These are phyloP conservation scores for Thalassiosira livingstoniorum DNA, from an alignment of 352 stramenopile species.

Conservation along the genomic window DNA sequence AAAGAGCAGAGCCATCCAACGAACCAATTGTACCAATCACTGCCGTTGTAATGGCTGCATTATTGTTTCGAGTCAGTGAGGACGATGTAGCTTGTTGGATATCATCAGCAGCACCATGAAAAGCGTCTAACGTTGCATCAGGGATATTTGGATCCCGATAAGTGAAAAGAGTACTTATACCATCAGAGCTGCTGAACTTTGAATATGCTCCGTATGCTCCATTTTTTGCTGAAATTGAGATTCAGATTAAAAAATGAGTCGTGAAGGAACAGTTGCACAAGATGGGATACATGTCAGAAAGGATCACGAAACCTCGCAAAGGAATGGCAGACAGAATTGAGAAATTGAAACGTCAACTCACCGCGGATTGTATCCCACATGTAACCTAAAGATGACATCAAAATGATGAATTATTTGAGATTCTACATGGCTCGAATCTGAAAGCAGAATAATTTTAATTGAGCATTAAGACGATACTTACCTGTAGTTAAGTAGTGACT, in stretches of 20 bases:
- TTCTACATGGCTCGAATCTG: neutral
- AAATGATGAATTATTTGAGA: conserved; percentile 32
- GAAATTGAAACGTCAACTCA: no score
- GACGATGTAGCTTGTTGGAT: conserved; percentile 50
- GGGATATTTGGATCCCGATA: conserved; percentile 85
- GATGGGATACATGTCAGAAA: no score
- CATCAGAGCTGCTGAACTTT: conserved; percentile 72
- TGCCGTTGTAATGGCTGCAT: conserved; percentile 71
- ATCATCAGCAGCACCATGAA: conserved; percentile 61
- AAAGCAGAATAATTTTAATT: conserved; percentile 4
- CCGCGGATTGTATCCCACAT: conserved; percentile 84
- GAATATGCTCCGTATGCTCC: conserved; percentile 83
- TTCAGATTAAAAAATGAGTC: no score
- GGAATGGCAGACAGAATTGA: no score
- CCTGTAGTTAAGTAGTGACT: conserved; percentile 68
- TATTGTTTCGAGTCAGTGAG: conserved; percentile 45
- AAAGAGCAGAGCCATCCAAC: conserved; percentile 79
- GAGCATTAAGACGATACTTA: conserved; percentile 9
- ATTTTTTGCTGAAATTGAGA: no score
- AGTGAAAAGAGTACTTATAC: conserved; percentile 75
- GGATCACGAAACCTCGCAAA: no score
- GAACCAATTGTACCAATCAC: conserved; percentile 85
- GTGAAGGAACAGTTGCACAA: no score
- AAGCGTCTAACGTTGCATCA: conserved; percentile 78
- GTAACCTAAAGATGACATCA: conserved; percentile 57